phyloP scores from a whole-genome alignment of 169 alveolate species.

The Cyclospora cayetanensis region DNA sequence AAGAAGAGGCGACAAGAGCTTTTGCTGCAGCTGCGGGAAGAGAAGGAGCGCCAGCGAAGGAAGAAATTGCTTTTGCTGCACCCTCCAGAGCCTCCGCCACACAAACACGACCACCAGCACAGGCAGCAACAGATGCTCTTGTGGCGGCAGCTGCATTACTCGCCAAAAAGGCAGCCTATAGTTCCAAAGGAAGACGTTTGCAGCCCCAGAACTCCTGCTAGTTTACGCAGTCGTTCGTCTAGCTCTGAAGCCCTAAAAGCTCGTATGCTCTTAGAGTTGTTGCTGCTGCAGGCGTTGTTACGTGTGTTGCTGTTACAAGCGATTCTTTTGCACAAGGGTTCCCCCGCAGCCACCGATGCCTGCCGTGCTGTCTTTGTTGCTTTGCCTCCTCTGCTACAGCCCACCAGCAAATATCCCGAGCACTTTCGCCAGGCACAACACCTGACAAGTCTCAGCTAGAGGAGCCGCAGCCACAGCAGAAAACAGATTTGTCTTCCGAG shows the following conservation, averaged over 20 bases:
- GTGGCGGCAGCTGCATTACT: neutral
- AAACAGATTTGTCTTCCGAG: neutral
- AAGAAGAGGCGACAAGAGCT: neutral
- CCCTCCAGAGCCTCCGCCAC: neutral
- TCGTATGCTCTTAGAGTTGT: neutral
- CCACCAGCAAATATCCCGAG: neutral
- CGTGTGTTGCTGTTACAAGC: neutral
- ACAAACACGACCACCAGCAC: neutral
- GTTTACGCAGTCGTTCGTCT: neutral
- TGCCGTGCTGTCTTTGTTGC: constrained; percentile 11
- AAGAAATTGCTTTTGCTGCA: neutral
- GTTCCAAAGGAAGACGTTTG: neutral
- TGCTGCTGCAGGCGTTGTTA: neutral
- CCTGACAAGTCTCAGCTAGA: neutral
- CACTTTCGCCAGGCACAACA: neutral
- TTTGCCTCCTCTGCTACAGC: constrained; percentile 16
- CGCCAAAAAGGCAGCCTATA: too few species aligned
- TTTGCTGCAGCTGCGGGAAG: neutral
- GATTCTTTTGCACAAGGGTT: neutral
- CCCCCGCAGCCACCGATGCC: neutral
- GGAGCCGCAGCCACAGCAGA: neutral
- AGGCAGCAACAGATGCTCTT: constrained; percentile 50
- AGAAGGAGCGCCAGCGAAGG: neutral
- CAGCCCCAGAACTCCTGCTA: neutral
- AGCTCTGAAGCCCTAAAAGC: neutral